Percentiles rank a stretch among this genome's conserved stretches.
Evolutionary conservation across 805 yeast genomes (phyloP).

Genomic region (Ogataea naganishii): DNA sequence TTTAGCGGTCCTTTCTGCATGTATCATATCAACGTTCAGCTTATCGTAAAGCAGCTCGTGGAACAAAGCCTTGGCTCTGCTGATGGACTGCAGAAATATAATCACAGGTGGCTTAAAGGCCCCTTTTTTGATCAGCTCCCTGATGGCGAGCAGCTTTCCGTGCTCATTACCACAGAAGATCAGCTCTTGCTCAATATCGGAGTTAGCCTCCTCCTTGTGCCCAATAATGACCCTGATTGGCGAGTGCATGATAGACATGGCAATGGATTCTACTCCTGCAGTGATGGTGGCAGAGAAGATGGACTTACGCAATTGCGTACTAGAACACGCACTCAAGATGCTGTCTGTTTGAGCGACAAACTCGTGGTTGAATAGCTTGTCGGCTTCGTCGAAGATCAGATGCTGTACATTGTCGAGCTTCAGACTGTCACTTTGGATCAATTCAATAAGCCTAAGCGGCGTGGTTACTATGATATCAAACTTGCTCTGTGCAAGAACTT

Average conservation of each 20-base stretch:
- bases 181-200: constrained; percentile 72
- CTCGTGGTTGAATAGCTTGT: constrained; percentile 77
- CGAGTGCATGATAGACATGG: constrained; percentile 74
- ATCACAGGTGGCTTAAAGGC: constrained; percentile 89
- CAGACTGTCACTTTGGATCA: constrained; percentile 52
- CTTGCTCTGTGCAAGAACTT: constrained; percentile 47
- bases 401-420: constrained; percentile 61
- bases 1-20: constrained; percentile 83
- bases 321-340: constrained; percentile 53
- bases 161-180: constrained; percentile 88
- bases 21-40: constrained; percentile 89
- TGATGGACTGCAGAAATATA: constrained; percentile 83
- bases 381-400: constrained; percentile 91
- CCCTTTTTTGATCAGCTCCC: constrained; percentile 79
- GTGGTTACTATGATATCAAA: constrained; percentile 81
- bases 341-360: constrained; percentile 89
- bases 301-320: constrained; percentile 51
- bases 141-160: constrained; percentile 87
- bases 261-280: constrained; percentile 83
- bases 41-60: constrained; percentile 90
- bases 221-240: constrained; percentile 87
- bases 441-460: constrained; percentile 80
- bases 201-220: constrained; percentile 87
- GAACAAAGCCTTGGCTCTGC: constrained; percentile 90
- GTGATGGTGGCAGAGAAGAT: constrained; percentile 96